Percentiles rank a stretch among this genome's conserved stretches.
Evolutionary conservation across 495 filamentous ascomycete genomes (phyloP).

Genomic region (Poronia punctata): DNA sequence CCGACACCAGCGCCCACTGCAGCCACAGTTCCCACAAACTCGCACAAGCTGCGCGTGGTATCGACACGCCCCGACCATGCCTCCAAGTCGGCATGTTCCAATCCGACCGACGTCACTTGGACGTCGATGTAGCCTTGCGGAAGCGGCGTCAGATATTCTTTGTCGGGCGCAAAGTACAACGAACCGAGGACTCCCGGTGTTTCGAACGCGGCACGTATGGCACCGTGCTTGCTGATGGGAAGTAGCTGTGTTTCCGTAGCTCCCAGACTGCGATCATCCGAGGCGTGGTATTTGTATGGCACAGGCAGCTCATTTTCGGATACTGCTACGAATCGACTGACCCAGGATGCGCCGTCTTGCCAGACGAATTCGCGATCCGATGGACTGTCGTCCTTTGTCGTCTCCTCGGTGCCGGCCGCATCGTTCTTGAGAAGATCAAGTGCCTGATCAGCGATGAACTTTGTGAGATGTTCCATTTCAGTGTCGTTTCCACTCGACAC

Average conservation of each 20-base stretch:
- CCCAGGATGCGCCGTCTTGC: slow-evolving; percentile 25
- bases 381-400: neutral
- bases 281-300: no score
- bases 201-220: slow-evolving; percentile 10
- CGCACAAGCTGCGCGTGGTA: slow-evolving; percentile 24
- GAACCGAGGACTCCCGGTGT: slow-evolving; percentile 15
- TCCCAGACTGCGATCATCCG: slow-evolving; percentile 12
- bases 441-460: slow-evolving; percentile 3
- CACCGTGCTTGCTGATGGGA: slow-evolving; percentile 7
- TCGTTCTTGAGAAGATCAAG: slow-evolving; percentile 5
- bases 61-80: slow-evolving; percentile 14
- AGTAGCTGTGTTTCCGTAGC: slow-evolving; percentile 9
- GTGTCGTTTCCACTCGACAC: neutral
- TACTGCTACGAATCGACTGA: slow-evolving; percentile 24
- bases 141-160: slow-evolving; percentile 2
- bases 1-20: slow-evolving; percentile 8
- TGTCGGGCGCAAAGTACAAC: slow-evolving; percentile 15
- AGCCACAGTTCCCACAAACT: slow-evolving; percentile 25
- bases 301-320: no score
- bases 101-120: slow-evolving; percentile 22
- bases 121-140: slow-evolving; percentile 27
- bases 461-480: neutral
- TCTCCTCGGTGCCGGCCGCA: slow-evolving; percentile 8
- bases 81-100: slow-evolving; percentile 30
- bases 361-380: slow-evolving; percentile 19